Evolutionary conservation across 2,329 filamentous ascomycete genomes (phyloP), one percentile per base, ranked within the genome.

Genomic region (Teratosphaeria pseudoeucalypti): DNA sequence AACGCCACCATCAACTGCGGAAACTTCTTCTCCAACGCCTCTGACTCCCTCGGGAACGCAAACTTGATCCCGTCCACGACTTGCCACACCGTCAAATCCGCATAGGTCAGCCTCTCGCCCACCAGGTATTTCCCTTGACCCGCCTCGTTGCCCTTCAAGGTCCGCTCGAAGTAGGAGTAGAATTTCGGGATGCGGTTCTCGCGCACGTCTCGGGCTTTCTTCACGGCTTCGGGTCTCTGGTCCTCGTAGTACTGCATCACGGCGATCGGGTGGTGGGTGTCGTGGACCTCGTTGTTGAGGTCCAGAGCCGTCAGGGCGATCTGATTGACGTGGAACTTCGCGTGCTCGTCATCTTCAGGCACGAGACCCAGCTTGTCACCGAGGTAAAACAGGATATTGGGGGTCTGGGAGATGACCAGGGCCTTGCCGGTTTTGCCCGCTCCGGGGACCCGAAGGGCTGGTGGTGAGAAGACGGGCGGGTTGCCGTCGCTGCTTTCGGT

Each of bases 1-100:
- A 90, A 81, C 47, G 66, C 73, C 2, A 75, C 78, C 66, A 90
- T 88, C 2, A 91, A 78, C 55, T 78, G 74, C 1, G 77, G 73
- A 63, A 84, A 89, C 52, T 86, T 79, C 54, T 78, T 74, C 70
- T 82, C 79, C 57, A 84, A 72, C 34, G 76, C 78, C 61, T 76
- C 74, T 66, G 87, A 71, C 39, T 87, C 84, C 66, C 85, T 88
- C 0, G 86, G 87, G 66, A 91, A 92, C 14, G 87, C 85, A 72
- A 81, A 87, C 55, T 78, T 76, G 47, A 84, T 73, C 52, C 78
- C 78, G 64, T 77, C 75, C 37, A 80, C 57, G 16, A 86, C 84
- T 73, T 90, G 87, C 77, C 87, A 92, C 0, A 91, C 70, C 2
- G 88, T 85, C 55, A 88, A 76, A 70, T 92, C 89, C 14, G 87